Evolutionary conservation across 2,329 filamentous ascomycete genomes (phyloP).

Genomic region (Exophiala dermatitidis): DNA sequence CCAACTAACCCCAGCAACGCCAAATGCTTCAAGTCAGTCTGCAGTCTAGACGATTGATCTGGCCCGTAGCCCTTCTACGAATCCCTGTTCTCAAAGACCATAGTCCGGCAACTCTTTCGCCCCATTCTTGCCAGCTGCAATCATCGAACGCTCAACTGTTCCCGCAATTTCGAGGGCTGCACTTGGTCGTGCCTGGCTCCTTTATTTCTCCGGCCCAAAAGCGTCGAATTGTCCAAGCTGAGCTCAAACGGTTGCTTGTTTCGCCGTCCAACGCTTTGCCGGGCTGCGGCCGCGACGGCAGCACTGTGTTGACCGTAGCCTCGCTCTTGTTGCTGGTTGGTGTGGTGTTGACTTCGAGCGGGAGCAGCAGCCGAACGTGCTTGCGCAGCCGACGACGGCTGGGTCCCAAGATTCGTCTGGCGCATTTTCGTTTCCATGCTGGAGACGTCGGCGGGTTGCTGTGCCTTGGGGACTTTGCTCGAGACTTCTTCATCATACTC

Average conservation of each 20-base stretch:
- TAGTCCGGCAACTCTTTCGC: background rate
- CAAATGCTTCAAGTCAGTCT: background rate
- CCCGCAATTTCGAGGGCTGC: conserved; percentile 25
- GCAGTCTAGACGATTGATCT: background rate
- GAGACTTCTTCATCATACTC: conserved; percentile 47
- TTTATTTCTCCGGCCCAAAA: conserved; percentile 61
- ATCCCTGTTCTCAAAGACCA: background rate
- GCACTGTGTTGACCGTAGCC: conserved; percentile 89
- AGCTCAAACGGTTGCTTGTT: conserved; percentile 84
- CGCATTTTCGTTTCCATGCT: conserved; percentile 82
- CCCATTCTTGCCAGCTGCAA: background rate
- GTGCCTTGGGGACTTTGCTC: conserved; percentile 61
- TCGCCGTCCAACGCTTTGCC: conserved; percentile 66
- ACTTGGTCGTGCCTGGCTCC: conserved; percentile 3
- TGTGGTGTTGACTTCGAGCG: conserved; percentile 26
- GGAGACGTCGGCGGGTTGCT: conserved; percentile 54
- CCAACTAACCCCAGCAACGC: background rate
- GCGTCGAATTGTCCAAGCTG: conserved; percentile 79
- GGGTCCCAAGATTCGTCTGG: conserved; percentile 64
- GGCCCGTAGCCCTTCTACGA: background rate
- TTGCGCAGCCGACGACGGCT: conserved; percentile 52
- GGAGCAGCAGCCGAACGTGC: conserved; percentile 46
- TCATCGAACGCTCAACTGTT: conserved; percentile 25
- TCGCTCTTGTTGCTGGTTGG: conserved; percentile 46
- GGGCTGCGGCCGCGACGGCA: conserved; percentile 73